Conservation (phyloP, 2,329 filamentous ascomycete species). For the Neobulgaria alba region DNA sequence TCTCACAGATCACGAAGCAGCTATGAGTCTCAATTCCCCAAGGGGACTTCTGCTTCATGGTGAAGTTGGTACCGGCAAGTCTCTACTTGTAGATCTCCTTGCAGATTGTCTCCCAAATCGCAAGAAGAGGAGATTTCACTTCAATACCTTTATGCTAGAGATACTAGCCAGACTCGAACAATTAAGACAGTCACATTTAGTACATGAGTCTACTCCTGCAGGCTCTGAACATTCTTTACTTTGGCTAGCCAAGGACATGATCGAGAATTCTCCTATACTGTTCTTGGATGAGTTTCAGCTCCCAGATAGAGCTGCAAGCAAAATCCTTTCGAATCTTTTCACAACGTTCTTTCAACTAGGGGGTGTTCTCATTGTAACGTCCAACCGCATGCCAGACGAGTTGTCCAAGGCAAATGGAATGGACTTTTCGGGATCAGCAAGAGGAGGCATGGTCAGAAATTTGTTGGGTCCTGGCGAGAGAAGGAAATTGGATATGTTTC, state of each 20-base stretch:
- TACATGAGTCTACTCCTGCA: constrained; percentile 5
- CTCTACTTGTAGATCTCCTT: constrained; percentile 77
- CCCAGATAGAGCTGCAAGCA: constrained; percentile 67
- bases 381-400: constrained; percentile 78
- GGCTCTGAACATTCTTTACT: constrained; percentile 57
- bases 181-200: constrained; percentile 36
- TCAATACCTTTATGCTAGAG: constrained; percentile 80
- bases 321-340: constrained; percentile 71
- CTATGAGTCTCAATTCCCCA: constrained; percentile 63
- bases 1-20: constrained; percentile 63
- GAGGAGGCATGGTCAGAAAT: constrained; percentile 42
- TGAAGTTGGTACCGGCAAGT: constrained; percentile 76
- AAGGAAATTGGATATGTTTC: constrained; percentile 31
- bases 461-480: constrained; percentile 37
- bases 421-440: constrained; percentile 49
- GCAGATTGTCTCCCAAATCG: constrained; percentile 66
- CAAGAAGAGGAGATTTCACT: constrained; percentile 71
- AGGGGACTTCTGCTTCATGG: constrained; percentile 70
- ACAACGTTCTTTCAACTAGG: constrained; percentile 75
- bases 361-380: constrained; percentile 71
- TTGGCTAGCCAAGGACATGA: constrained; percentile 66
- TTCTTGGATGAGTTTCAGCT: constrained; percentile 82
- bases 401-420: constrained; percentile 66
- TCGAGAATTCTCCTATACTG: constrained; percentile 65
- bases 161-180: constrained; percentile 63